These are phyloP conservation scores for Hanseniaspora mollemarum DNA, from an alignment of 805 yeast species.

Conservation along the genomic window DNA sequence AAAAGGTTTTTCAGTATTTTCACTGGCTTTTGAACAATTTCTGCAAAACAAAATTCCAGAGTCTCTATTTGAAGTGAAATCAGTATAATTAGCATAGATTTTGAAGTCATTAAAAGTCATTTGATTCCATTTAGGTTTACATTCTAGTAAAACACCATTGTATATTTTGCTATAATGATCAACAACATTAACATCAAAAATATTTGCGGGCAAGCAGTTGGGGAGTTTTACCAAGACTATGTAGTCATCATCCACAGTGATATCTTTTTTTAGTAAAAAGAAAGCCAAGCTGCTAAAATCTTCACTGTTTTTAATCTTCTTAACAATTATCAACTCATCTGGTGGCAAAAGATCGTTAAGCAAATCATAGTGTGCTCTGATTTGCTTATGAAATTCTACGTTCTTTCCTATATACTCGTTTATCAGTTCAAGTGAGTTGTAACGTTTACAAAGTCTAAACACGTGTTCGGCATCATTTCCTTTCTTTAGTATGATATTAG, in stretches of 20 bases:
- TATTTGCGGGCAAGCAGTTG: background rate
- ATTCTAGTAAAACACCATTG: background rate
- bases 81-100: background rate
- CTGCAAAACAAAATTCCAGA: background rate
- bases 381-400: background rate
- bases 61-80: background rate
- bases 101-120: background rate
- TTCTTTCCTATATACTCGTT: constrained; percentile 1
- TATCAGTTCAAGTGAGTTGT: background rate
- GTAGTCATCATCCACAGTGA: background rate
- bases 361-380: background rate
- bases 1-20: background rate
- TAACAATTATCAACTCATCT: background rate
- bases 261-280: background rate
- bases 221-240: background rate
- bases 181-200: background rate
- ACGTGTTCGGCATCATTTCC: background rate
- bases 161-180: constrained; percentile 12
- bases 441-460: constrained; percentile 8
- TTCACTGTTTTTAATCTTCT: background rate
- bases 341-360: background rate
- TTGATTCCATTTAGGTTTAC: constrained; percentile 12
- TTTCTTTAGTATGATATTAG: background rate
- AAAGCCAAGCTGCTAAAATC: background rate
- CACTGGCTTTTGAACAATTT: background rate